phyloP scores from a whole-genome alignment of 306 rosid species.

The Bauhinia variegata region DNA sequence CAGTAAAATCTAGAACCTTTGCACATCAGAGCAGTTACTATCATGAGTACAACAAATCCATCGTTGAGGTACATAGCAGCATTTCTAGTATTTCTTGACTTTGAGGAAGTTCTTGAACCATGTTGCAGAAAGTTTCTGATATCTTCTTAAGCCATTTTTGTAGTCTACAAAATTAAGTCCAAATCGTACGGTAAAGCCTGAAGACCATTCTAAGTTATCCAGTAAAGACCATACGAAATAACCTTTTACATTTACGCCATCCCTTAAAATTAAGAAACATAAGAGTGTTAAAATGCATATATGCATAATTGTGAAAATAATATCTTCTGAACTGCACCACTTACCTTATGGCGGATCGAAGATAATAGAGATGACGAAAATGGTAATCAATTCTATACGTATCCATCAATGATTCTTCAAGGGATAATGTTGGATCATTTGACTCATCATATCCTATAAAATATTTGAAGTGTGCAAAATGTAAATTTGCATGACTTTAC shows the following conservation, averaged over 20 bases:
- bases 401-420: constrained; percentile 28
- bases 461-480: no score
- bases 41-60: neutral
- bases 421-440: constrained; percentile 31
- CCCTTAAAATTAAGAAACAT: constrained; percentile 4
- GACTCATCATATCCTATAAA: constrained; percentile 34
- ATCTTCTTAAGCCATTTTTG: constrained; percentile 34
- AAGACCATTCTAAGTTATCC: constrained; percentile 52
- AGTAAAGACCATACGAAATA: constrained; percentile 58
- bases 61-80: no score
- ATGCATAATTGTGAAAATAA: no score
- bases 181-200: constrained; percentile 43
- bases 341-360: constrained; percentile 44
- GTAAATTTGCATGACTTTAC: no score
- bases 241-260: constrained; percentile 48
- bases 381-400: constrained; percentile 23
- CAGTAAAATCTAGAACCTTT: no score
- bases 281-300: neutral
- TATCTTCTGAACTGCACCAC: neutral
- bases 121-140: constrained; percentile 44
- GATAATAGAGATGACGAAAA: constrained; percentile 42
- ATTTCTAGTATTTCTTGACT: no score
- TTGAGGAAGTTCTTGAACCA: constrained; percentile 52
- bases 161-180: constrained; percentile 50
- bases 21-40: neutral